Evolutionary conservation across 2,329 filamentous ascomycete species (phyloP), one percentile per base, ranked within the genome.

Genomic region (Aspergillus sp.): DNA sequence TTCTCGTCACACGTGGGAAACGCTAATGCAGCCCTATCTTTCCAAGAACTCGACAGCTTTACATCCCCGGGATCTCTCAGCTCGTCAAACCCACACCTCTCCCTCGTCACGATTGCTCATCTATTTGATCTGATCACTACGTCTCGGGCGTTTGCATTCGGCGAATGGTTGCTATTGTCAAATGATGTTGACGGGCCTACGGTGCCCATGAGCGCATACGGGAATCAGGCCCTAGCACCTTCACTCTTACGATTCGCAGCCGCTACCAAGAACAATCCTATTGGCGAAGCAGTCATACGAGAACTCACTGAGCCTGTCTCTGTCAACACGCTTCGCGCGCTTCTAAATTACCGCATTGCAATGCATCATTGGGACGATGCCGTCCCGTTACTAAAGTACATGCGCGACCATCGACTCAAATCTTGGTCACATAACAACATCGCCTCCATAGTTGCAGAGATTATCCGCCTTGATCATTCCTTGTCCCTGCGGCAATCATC

Each of bases 171-270:
- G 12, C 69, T 86, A 1, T 77, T 79, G 54, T 79, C 78, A 0
- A 64, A 76, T 9, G 82, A 83, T 60, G 61, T 82, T 13, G 82
- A 85, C 62, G 82, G 81, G 0, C 81, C 83, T n/a, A 59, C 81
- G 3, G 82, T 86, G 22, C 70, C 76, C 20, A 62, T 66, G 12
- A 64, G 66, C 18, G 61, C 77, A 24, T 85, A 84, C 62, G 65
- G 65, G 3, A 71, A 83, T 59, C 76, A 76, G 30, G 71, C 72
- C 48, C 71, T 87, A 22, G 76, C 80, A 3, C 78, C 83, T 12
- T 78, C 82, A 1, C 71, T 87, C 26, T 74, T 85, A 34, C 78
- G 80, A 17, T 85, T 83, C 62, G 83, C 83, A 6, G 73, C 78
- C 11, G 77, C 79, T 17, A 79, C 80, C 11, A 71, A 77, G 39